Percentiles rank a stretch among this genome's conserved stretches.
Conservation (phyloP, 2,329 filamentous ascomycete species). For the Phaeosphaeriaceae sp. region DNA sequence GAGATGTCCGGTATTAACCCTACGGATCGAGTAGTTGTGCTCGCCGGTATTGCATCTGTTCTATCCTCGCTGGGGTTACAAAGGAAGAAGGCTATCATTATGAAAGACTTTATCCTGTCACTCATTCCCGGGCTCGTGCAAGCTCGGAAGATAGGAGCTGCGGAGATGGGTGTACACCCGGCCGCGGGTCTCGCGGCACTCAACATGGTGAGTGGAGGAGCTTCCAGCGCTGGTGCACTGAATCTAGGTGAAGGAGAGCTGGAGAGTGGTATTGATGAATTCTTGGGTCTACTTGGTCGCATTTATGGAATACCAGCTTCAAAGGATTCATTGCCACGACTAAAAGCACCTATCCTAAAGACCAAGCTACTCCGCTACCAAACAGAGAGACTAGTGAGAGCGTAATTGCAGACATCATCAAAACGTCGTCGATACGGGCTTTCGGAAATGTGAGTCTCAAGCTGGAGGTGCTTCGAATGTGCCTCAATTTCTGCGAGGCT, state of each 20-base stretch:
- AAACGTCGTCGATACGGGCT: conserved; percentile 57
- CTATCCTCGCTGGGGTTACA: conserved; percentile 79
- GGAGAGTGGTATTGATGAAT: conserved; percentile 50
- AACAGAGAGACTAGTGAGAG: conserved; percentile 46
- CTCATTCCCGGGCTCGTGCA: conserved; percentile 86
- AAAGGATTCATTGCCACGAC: conserved; percentile 18
- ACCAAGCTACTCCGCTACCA: neutral
- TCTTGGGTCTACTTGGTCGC: conserved; percentile 49
- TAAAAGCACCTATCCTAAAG: too few species aligned
- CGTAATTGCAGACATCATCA: conserved; percentile 61
- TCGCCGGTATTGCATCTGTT: conserved; percentile 88
- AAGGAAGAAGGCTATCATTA: conserved; percentile 88
- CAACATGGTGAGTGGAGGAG: conserved; percentile 56
- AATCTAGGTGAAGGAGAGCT: conserved; percentile 54
- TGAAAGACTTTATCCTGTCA: conserved; percentile 82
- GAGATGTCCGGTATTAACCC: conserved; percentile 68
- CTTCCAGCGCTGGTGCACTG: conserved; percentile 80
- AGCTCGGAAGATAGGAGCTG: conserved; percentile 88
- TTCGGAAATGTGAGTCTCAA: conserved; percentile 85
- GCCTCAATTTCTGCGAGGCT: conserved; percentile 92
- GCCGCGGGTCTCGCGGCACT: conserved; percentile 83
- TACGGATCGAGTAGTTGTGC: conserved; percentile 76
- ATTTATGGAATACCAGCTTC: conserved; percentile 52
- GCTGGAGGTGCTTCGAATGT: conserved; percentile 84
- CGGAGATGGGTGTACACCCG: conserved; percentile 95